These are phyloP conservation scores for Tetrastigma voinierianum DNA, from an alignment of 164 flowering plant genomes.

Conservation along the genomic window DNA sequence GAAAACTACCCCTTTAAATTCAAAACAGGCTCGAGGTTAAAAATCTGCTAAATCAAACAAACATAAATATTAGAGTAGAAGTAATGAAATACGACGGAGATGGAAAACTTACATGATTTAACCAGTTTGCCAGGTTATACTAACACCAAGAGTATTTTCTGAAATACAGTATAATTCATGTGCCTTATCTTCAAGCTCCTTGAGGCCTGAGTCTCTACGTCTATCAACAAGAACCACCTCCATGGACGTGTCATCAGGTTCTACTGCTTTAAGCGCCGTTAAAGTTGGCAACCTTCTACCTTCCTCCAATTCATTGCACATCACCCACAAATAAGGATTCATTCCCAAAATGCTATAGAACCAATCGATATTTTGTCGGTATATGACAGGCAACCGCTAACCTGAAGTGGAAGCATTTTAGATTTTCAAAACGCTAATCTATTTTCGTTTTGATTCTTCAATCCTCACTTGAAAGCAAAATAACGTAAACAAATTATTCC, in stretches of 20 bases:
- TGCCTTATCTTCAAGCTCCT: conserved; percentile 80
- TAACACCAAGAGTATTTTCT: conserved; percentile 51
- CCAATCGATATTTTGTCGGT: conserved; percentile 90
- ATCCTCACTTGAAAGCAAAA: too few relatives aligned
- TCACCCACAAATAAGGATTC: conserved; percentile 87
- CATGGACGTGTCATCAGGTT: conserved; percentile 66
- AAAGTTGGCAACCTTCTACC: conserved; percentile 70
- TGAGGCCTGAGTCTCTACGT: conserved; percentile 65
- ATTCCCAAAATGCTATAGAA: conserved; percentile 93
- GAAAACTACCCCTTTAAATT: conserved; percentile 70
- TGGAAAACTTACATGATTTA: conserved; percentile 35
- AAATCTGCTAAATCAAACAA: not conserved
- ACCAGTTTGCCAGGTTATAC: conserved; percentile 17
- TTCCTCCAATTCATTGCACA: conserved; percentile 87
- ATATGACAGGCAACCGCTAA: conserved; percentile 85
- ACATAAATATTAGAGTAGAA: conserved; percentile 11
- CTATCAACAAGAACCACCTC: conserved; percentile 84
- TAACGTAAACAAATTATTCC: too few relatives aligned
- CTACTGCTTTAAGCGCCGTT: conserved; percentile 56
- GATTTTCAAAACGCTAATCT: too few relatives aligned
- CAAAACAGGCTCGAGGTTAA: conserved; percentile 14
- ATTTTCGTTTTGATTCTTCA: too few relatives aligned
- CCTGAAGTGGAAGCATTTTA: conserved; percentile 39
- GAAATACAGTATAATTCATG: conserved; percentile 59
- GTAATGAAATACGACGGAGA: not conserved